These are phyloP conservation scores for Centaurea solstitialis DNA, from an alignment of 129 eudicot genomes.

Conservation along the genomic window DNA sequence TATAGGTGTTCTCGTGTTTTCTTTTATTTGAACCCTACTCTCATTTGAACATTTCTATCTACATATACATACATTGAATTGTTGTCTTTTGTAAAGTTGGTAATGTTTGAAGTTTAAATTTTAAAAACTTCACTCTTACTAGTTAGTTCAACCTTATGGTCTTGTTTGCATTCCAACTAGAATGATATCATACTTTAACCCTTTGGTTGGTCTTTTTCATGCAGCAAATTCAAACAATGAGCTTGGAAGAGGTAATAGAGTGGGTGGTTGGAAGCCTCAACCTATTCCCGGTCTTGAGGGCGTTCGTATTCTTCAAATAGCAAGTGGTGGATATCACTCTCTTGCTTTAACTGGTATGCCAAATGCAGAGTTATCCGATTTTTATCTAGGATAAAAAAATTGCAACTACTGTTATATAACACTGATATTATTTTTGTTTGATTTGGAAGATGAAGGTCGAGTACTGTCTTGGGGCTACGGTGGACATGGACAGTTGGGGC, in stretches of 20 bases:
- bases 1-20: too few species aligned
- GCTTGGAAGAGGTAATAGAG: constrained; percentile 92
- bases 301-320: constrained; percentile 71
- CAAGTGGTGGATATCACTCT: constrained; percentile 98
- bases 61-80: not conserved
- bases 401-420: not conserved
- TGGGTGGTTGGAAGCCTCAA: constrained; percentile 95
- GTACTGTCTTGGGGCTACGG: constrained; percentile 98
- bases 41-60: too few species aligned
- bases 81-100: not conserved
- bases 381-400: not conserved
- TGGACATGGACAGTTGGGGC: constrained; percentile 95
- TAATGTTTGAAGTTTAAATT: not conserved
- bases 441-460: constrained; percentile 65
- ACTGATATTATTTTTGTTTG: constrained; percentile 6
- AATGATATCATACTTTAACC: not conserved
- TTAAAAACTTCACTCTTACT: not conserved
- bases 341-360: constrained; percentile 90
- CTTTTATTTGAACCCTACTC: too few species aligned
- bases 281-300: constrained; percentile 60
- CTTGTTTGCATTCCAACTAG: not conserved
- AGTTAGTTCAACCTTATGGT: not conserved
- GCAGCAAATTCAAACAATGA: constrained; percentile 90
- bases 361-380: constrained; percentile 4
- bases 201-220: not conserved